Percentiles rank a stretch among this genome's conserved stretches.
phyloP scores from a whole-genome alignment of 1,284 basidiomycete species.

The Trametes sp. region DNA sequence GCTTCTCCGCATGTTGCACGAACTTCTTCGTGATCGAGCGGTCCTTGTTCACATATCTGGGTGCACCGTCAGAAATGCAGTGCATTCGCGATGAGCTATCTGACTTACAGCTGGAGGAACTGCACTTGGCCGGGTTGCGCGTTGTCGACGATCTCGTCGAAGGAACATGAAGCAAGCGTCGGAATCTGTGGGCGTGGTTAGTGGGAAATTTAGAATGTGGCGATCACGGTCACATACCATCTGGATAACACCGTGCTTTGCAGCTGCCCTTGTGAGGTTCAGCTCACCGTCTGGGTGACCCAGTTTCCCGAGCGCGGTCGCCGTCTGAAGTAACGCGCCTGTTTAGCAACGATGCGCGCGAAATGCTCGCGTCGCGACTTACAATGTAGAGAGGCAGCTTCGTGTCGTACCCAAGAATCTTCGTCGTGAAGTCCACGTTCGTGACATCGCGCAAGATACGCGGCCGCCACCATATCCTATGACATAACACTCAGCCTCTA shows the following conservation, averaged over 20 bases:
- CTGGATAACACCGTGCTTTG: conserved; percentile 82
- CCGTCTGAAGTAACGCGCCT: conserved; percentile 52
- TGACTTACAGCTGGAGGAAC: conserved; percentile 76
- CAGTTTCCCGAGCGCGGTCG: conserved; percentile 88
- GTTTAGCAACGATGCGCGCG: background rate
- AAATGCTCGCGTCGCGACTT: conserved; percentile 7
- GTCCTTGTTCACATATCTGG: conserved; percentile 87
- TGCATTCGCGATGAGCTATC: background rate
- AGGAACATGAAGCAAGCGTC: conserved; percentile 87
- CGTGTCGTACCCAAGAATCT: conserved; percentile 75
- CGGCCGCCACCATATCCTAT: conserved; percentile 92
- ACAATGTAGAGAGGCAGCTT: conserved; percentile 83
- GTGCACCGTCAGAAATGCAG: background rate
- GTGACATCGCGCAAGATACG: conserved; percentile 87
- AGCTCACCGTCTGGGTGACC: conserved; percentile 96
- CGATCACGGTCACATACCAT: conserved; percentile 62
- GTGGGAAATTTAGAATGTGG: background rate
- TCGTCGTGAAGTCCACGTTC: conserved; percentile 84
- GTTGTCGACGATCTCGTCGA: conserved; percentile 90
- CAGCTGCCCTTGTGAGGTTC: conserved; percentile 86
- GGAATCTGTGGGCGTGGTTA: conserved; percentile 66
- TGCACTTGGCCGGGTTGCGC: conserved; percentile 77
- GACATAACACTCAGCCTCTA: background rate
- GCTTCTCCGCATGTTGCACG: conserved; percentile 84
- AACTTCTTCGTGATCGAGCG: conserved; percentile 82